Conservation (phyloP, 2,329 filamentous ascomycete species). For the Pseudogymnoascus sp. region DNA sequence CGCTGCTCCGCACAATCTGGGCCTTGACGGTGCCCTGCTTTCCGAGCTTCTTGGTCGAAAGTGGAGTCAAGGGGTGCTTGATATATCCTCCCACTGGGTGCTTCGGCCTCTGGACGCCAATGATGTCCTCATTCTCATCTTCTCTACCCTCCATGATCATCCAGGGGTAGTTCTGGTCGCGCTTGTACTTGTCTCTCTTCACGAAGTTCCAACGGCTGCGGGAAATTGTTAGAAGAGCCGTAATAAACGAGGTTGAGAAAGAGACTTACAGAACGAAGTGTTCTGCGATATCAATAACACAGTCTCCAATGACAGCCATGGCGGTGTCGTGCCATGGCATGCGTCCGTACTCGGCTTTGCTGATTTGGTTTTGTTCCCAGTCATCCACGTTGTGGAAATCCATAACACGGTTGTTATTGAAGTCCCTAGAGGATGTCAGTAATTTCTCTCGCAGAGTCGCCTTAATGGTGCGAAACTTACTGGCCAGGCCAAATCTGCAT, state of each 20-base stretch:
- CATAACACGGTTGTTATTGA: slow-evolving; percentile 95
- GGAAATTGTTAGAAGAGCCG: background rate
- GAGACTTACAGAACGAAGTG: slow-evolving; percentile 65
- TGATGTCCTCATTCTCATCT: slow-evolving; percentile 73
- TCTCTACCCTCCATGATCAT: slow-evolving; percentile 69
- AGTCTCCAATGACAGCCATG: slow-evolving; percentile 85
- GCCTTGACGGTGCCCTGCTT: slow-evolving; percentile 69
- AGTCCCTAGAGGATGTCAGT: slow-evolving; percentile 46
- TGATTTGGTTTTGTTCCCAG: slow-evolving; percentile 89
- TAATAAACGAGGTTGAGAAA: background rate
- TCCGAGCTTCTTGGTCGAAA: slow-evolving; percentile 57
- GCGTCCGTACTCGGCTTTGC: slow-evolving; percentile 82
- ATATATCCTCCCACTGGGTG: slow-evolving; percentile 85
- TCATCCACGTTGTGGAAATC: slow-evolving; percentile 88
- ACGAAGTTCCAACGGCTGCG: slow-evolving; percentile 79
- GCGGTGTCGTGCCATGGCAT: slow-evolving; percentile 99
- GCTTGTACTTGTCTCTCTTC: slow-evolving; percentile 97
- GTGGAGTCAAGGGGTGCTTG: slow-evolving; percentile 66
- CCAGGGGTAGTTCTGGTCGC: slow-evolving; percentile 78
- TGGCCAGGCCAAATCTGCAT: slow-evolving; percentile 74
- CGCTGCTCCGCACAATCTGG: slow-evolving; percentile 82
- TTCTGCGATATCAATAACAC: slow-evolving; percentile 89
- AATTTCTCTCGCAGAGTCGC: background rate
- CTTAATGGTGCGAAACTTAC: slow-evolving; percentile 7
- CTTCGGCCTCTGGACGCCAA: slow-evolving; percentile 82